These are phyloP conservation scores for Ramularia collo-cygni DNA, from an alignment of 2,329 filamentous ascomycete species.

Conservation along the genomic window DNA sequence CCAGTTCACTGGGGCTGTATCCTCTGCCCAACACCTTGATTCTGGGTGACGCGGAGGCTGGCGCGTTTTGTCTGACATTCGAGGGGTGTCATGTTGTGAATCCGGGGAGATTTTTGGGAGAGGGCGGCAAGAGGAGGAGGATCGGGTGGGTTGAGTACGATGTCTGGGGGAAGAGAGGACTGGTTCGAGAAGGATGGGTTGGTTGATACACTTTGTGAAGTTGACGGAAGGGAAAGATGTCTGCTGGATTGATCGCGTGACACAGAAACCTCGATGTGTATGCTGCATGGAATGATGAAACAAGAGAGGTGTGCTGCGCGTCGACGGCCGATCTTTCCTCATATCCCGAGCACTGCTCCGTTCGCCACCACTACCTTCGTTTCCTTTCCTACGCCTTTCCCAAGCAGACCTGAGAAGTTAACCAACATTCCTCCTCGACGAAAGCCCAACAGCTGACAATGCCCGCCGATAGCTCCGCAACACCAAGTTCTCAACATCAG, in stretches of 20 bases:
- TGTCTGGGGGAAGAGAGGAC: constrained; percentile 54
- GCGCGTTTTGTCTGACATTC: constrained; percentile 81
- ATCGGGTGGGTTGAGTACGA: constrained; percentile 87
- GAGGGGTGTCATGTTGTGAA: constrained; percentile 97
- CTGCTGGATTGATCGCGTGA: not conserved
- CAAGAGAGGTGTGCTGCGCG: no score
- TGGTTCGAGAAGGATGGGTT: constrained; percentile 51
- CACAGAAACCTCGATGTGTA: no score
- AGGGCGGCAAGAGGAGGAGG: constrained; percentile 56
- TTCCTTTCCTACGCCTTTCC: no score
- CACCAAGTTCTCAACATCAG: no score
- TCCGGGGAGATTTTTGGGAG: constrained; percentile 65
- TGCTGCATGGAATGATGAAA: no score
- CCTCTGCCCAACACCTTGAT: constrained; percentile 80
- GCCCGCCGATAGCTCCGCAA: no score
- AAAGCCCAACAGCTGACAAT: no score
- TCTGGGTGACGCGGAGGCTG: constrained; percentile 72
- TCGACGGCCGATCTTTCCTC: no score
- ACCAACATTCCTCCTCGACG: no score
- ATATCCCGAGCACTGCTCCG: no score
- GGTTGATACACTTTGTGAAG: constrained; percentile 14
- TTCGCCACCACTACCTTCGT: no score
- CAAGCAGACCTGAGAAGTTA: no score
- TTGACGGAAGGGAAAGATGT: not conserved
- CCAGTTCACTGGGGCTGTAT: constrained; percentile 69